Evolutionary conservation across 495 filamentous ascomycete genomes (phyloP).

Genomic region (Daldinia caldariorum): DNA sequence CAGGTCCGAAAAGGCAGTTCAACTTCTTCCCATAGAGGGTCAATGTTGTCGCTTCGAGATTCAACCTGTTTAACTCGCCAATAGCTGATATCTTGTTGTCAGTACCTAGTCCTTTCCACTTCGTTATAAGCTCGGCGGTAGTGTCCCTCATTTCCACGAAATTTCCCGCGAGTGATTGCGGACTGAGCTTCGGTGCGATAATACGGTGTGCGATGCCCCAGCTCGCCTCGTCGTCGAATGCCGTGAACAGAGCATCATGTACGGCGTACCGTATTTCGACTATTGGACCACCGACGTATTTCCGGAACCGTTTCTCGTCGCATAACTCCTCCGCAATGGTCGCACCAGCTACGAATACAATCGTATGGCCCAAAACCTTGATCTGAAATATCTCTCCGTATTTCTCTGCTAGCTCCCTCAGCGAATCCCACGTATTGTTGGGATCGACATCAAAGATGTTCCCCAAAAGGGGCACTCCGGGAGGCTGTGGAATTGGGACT

Average conservation of each 20-base stretch:
- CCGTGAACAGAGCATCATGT: conserved; percentile 75
- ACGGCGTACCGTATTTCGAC: conserved; percentile 67
- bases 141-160: conserved; percentile 75
- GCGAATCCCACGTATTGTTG: conserved; percentile 68
- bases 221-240: conserved; percentile 67
- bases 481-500: conserved; percentile 69
- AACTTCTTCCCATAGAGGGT: conserved; percentile 72
- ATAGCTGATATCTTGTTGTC: conserved; percentile 63
- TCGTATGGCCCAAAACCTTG: conserved; percentile 55
- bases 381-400: conserved; percentile 80
- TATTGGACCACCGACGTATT: conserved; percentile 64
- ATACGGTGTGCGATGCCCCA: conserved; percentile 80
- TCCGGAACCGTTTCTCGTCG: conserved; percentile 74
- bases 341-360: conserved; percentile 60
- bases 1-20: conserved; percentile 69
- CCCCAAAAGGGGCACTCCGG: conserved; percentile 72
- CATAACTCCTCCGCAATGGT: conserved; percentile 72
- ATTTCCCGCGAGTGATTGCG: conserved; percentile 66
- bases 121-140: conserved; percentile 70
- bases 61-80: conserved; percentile 75
- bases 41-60: conserved; percentile 73
- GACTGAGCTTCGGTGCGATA: conserved; percentile 71
- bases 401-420: conserved; percentile 70
- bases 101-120: conserved; percentile 70
- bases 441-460: conserved; percentile 72